Conservation (phyloP, 2,329 filamentous ascomycete species). For the Penicillium sp. region DNA sequence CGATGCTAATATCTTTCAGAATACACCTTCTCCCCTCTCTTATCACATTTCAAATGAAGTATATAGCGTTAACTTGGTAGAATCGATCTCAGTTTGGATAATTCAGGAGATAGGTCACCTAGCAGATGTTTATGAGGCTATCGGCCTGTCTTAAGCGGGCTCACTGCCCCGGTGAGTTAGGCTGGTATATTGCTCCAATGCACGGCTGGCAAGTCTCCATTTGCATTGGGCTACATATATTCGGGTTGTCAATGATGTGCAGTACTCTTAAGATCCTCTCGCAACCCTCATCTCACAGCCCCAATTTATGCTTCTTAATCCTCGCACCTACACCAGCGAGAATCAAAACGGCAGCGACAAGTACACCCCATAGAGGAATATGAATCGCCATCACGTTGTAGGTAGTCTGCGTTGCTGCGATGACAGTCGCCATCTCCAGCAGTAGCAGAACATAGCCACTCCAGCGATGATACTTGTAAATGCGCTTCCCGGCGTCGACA, state of each 20-base stretch:
- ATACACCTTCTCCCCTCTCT: too few species aligned
- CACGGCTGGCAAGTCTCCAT: too few species aligned
- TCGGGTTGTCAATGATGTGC: too few species aligned
- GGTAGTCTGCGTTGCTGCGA: conserved; percentile 64
- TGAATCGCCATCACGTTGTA: conserved; percentile 61
- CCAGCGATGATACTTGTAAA: conserved; percentile 84
- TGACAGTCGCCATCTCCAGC: conserved; percentile 64
- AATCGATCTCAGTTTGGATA: too few species aligned
- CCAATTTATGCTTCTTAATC: conserved; percentile 74
- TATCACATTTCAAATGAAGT: too few species aligned
- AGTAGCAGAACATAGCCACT: conserved; percentile 66
- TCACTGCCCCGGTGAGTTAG: too few species aligned
- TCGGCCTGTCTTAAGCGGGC: too few species aligned
- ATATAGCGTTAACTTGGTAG: too few species aligned
- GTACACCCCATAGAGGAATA: conserved; percentile 67
- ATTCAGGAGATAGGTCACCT: too few species aligned
- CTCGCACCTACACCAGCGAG: conserved; percentile 65
- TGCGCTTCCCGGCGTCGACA: conserved; percentile 64
- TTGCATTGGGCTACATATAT: not conserved
- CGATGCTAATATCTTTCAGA: too few species aligned
- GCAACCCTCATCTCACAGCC: conserved; percentile 26
- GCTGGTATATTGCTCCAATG: too few species aligned
- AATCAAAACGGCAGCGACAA: conserved; percentile 58
- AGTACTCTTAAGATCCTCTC: not conserved
- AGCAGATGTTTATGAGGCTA: too few species aligned